A percentile compares a stretch with the other conserved stretches of the same genome.
phyloP scores from a whole-genome alignment of 495 filamentous ascomycete species.

The Tuber brumale region DNA sequence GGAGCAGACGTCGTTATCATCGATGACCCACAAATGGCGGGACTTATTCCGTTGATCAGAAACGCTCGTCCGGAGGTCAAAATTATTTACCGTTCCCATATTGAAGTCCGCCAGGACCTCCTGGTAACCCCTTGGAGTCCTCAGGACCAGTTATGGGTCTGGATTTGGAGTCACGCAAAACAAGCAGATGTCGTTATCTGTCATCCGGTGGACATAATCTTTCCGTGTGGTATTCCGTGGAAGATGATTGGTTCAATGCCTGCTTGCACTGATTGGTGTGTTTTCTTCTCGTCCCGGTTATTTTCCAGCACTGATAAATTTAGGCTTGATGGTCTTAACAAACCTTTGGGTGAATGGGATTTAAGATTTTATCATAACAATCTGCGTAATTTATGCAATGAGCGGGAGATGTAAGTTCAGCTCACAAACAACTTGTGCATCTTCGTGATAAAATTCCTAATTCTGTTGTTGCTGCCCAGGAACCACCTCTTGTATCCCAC shows the following conservation, averaged over 20 bases:
- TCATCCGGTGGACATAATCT: conserved; percentile 72
- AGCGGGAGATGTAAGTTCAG: conserved; percentile 51
- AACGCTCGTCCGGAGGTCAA: conserved; percentile 61
- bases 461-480: conserved; percentile 43
- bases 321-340: conserved; percentile 82
- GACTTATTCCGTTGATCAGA: conserved; percentile 71
- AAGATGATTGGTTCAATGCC: conserved; percentile 71
- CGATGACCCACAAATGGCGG: conserved; percentile 89
- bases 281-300: not conserved
- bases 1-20: conserved; percentile 76
- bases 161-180: conserved; percentile 66
- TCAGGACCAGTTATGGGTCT: conserved; percentile 69
- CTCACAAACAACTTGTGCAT: not conserved
- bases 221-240: conserved; percentile 60
- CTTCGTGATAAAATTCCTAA: conserved; percentile 10
- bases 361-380: conserved; percentile 65
- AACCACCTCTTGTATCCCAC: conserved; percentile 61
- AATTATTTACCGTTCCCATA: conserved; percentile 74
- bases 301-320: not conserved
- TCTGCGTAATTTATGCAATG: conserved; percentile 61
- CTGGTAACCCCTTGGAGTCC: conserved; percentile 56
- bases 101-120: conserved; percentile 77
- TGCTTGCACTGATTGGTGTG: conserved; percentile 74
- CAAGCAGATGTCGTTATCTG: conserved; percentile 72
- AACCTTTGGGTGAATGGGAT: conserved; percentile 67